These are phyloP conservation scores for Dissophora globulifera DNA, from an alignment of 192 early-diverging fungal species.

Conservation along the genomic window DNA sequence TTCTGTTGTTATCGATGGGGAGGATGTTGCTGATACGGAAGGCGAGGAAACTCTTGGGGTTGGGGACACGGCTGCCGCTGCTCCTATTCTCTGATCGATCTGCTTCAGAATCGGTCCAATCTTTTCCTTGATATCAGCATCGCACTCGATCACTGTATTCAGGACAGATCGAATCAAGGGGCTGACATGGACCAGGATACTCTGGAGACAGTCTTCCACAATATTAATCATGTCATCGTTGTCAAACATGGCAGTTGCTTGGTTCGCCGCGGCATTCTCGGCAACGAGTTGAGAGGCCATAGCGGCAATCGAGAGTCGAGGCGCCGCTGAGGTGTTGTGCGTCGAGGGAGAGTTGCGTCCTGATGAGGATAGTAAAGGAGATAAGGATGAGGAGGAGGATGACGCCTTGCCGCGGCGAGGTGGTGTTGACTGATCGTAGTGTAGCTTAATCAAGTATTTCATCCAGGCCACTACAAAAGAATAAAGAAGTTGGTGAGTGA, in stretches of 20 bases:
- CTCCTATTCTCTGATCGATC: constrained; percentile 38
- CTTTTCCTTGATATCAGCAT: constrained; percentile 39
- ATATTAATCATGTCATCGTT: constrained; percentile 46
- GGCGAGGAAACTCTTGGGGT: too few relatives aligned
- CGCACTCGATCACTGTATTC: constrained; percentile 46
- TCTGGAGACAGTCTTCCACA: constrained; percentile 43
- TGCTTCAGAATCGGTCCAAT: constrained; percentile 33
- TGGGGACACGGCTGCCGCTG: neutral
- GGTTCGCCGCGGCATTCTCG: constrained; percentile 18
- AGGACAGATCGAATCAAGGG: constrained; percentile 39
- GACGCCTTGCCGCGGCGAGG: neutral
- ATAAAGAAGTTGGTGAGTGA: neutral
- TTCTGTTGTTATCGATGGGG: neutral
- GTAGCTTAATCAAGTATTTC: constrained; percentile 33
- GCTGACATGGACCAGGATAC: constrained; percentile 33
- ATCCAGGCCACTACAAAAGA: constrained; percentile 40
- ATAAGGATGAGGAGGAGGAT: neutral
- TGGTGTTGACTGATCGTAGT: constrained; percentile 16
- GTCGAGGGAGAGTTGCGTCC: constrained; percentile 6
- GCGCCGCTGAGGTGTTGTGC: neutral
- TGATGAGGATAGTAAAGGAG: constrained; percentile 11
- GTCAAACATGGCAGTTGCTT: constrained; percentile 27
- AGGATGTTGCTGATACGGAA: neutral
- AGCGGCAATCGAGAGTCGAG: constrained; percentile 28
- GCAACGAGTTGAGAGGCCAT: constrained; percentile 27